Evolutionary conservation across 2,329 filamentous ascomycete genomes (phyloP).

Genomic region (Penicillium fuscoglaucum): DNA sequence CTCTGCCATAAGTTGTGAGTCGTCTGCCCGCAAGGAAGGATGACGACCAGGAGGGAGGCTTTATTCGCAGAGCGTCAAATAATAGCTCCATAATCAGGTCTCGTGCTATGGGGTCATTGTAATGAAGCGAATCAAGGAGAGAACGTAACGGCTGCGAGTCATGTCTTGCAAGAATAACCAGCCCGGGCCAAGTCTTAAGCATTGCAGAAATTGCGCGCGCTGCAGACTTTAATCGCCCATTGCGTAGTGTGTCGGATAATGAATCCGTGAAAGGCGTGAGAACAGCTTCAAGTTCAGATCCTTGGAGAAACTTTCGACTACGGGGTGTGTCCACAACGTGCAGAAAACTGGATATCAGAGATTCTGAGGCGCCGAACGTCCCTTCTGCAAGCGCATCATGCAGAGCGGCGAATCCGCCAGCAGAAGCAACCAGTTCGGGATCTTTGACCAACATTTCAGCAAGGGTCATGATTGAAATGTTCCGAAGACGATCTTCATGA

Average conservation of each 20-base stretch:
- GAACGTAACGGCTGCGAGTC: conserved; percentile 82
- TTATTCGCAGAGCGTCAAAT: conserved; percentile 82
- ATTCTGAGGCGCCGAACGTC: conserved; percentile 88
- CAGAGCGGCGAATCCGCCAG: conserved; percentile 81
- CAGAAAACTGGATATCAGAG: conserved; percentile 80
- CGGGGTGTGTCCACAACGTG: conserved; percentile 84
- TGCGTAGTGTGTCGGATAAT: conserved; percentile 54
- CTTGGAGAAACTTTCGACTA: conserved; percentile 76
- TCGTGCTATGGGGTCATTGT: conserved; percentile 56
- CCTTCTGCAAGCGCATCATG: conserved; percentile 91
- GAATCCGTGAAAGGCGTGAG: conserved; percentile 94
- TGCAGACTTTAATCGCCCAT: conserved; percentile 75
- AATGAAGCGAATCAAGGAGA: conserved; percentile 66
- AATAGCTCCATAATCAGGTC: conserved; percentile 87
- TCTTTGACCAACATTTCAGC: conserved; percentile 89
- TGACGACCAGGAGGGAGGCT: conserved; percentile 89
- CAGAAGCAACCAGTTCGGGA: conserved; percentile 74
- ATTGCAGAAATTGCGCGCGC: conserved; percentile 89
- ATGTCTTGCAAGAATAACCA: conserved; percentile 86
- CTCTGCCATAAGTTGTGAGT: conserved; percentile 93
- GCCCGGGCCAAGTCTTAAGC: conserved; percentile 88
- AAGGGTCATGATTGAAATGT: conserved; percentile 89
- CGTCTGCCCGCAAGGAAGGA: conserved; percentile 91
- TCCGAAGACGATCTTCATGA: conserved; percentile 77
- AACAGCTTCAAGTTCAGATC: conserved; percentile 83